phyloP scores from a whole-genome alignment of 306 rosid species.

The Heteromeles arbutifolia region DNA sequence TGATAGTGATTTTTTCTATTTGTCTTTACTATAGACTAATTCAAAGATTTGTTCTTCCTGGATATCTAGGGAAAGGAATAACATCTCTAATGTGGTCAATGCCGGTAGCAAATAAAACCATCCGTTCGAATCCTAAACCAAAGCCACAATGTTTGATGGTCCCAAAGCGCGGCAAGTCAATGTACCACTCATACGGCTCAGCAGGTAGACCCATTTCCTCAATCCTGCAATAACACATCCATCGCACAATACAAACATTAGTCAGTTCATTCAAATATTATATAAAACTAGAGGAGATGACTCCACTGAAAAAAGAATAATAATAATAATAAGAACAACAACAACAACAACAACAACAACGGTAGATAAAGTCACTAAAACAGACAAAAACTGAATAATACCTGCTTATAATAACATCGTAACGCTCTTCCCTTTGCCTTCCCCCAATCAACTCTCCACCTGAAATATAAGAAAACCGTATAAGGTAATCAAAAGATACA shows the following conservation, averaged over 20 bases:
- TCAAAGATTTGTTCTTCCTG: conserved; percentile 88
- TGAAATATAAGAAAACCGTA: conserved; percentile 23
- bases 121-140: conserved; percentile 89
- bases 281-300: background rate
- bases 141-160: conserved; percentile 81
- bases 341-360: too few relatives aligned
- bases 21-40: background rate
- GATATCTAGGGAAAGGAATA: conserved; percentile 93
- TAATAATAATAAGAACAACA: background rate
- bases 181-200: conserved; percentile 94
- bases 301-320: background rate
- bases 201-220: conserved; percentile 59
- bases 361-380: background rate
- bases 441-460: conserved; percentile 93
- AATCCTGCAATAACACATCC: conserved; percentile 41
- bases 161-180: conserved; percentile 86
- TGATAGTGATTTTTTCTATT: too few relatives aligned
- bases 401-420: conserved; percentile 62
- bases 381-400: background rate
- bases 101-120: conserved; percentile 93
- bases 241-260: background rate
- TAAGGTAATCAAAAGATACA: background rate
- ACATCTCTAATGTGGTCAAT: conserved; percentile 88
- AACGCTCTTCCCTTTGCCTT: conserved; percentile 92
- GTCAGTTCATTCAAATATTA: background rate